A percentile compares a stretch with the other conserved stretches of the same genome.
phyloP scores from a whole-genome alignment of 1,284 basidiomycete species.

The Pseudozyma sp. region DNA sequence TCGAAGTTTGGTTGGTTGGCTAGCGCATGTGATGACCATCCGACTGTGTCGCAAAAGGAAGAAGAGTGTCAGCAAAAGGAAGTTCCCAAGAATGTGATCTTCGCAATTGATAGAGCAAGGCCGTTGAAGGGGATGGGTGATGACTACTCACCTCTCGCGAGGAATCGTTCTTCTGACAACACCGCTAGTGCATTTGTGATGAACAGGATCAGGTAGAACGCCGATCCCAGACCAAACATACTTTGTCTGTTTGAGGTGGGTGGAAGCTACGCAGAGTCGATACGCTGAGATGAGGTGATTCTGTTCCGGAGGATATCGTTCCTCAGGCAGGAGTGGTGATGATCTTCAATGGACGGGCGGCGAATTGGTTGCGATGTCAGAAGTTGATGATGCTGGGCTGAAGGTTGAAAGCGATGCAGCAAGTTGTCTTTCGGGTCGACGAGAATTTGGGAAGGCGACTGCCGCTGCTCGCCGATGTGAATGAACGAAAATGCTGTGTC shows the following conservation, averaged over 20 bases:
- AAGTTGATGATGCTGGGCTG: too few relatives aligned
- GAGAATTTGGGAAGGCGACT: too few relatives aligned
- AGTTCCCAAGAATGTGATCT: too few relatives aligned
- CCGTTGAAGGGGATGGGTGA: background rate
- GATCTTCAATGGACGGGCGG: too few relatives aligned
- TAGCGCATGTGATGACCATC: slow-evolving; percentile 77
- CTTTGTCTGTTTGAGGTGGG: background rate
- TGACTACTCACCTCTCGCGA: slow-evolving; percentile 82
- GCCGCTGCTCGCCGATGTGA: too few relatives aligned
- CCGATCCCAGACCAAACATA: slow-evolving; percentile 61
- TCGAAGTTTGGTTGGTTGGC: slow-evolving; percentile 31
- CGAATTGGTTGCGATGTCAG: too few relatives aligned
- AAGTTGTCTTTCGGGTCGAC: too few relatives aligned
- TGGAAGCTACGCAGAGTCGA: too few relatives aligned
- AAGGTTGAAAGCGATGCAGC: too few relatives aligned
- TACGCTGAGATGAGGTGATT: too few relatives aligned
- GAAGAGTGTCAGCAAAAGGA: background rate
- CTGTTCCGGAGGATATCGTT: too few relatives aligned
- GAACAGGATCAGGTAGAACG: slow-evolving; percentile 75
- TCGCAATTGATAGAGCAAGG: background rate
- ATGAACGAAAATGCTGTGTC: background rate
- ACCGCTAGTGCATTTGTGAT: slow-evolving; percentile 93
- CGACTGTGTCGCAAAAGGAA: slow-evolving; percentile 74
- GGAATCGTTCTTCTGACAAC: slow-evolving; percentile 92
- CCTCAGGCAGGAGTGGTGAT: too few relatives aligned